Base-by-base conservation (phyloP, 148 eudicot species). In the Chenopodium quinoa region DNA sequence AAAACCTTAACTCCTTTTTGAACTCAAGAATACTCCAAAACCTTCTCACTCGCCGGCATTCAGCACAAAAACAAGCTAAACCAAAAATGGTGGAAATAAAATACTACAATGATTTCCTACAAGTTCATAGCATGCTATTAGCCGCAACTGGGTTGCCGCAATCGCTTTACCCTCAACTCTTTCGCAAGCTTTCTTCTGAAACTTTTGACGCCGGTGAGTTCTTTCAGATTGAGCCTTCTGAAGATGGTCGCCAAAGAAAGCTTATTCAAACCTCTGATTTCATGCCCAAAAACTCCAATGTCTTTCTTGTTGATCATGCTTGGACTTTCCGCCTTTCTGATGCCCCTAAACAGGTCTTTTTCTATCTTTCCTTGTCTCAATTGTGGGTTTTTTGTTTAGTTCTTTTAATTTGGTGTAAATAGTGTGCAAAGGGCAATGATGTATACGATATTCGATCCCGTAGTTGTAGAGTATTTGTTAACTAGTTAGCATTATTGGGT, bases 271-370 rank as follows among this genome's bases (percentile, higher is more conserved):
- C 89, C 0, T 67, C 88, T 9, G 90, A 89, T 0, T 85, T 31
- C 54, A 79, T 96, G 80, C 78, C 47, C 2, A 90, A 91, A 62
- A 85, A 89, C 23, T 91, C 99, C 9, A 72, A 83, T 52, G 87
- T 93, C 47, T 96, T 96, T 69, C 90, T 96, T 25, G 84, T 92
- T 66, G 99, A 96, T 82, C 99, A 96, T 72, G 99, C 99, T 67
- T 96, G 98, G 97, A 93, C 95, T 64, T 96, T 96, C 83, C 90
- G 99, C 48, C 92, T 96, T 60, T 54, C 90, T 68, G 97, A 93
- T 87, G 99, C 97, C 37, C 96, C 90, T 27, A 88, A 91, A 78
- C 98, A 92, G 90, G 99, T 95, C 52, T 3, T 48, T 7, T n/a
- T 52, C 7, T 20, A 16, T 29, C 25, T 79, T 7, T 32, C 9